These are phyloP conservation scores for Alternaria arbusti DNA, from an alignment of 2,329 filamentous ascomycete genomes.

Conservation along the genomic window DNA sequence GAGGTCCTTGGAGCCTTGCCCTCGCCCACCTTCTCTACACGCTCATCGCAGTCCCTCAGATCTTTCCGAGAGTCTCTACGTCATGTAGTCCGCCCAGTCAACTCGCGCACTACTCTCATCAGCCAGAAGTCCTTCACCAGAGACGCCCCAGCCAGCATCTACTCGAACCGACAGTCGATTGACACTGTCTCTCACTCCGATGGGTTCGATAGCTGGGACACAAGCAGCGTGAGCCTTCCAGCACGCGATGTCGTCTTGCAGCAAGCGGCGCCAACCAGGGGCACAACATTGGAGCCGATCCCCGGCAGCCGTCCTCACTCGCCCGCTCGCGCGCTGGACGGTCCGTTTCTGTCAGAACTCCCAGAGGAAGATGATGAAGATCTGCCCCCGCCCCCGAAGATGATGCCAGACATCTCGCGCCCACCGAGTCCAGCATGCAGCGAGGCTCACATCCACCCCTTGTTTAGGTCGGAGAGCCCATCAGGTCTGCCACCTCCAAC, in stretches of 20 bases:
- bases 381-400: conserved; percentile 41
- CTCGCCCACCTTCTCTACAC: conserved; percentile 45
- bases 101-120: conserved; percentile 46
- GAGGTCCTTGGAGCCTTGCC: conserved; percentile 29
- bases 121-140: conserved; percentile 39
- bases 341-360: conserved; percentile 47
- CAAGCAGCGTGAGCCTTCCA: conserved; percentile 69
- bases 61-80: conserved; percentile 49
- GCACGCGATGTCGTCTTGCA: conserved; percentile 58
- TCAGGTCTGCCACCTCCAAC: conserved; percentile 64
- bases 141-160: conserved; percentile 38
- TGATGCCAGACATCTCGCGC: conserved; percentile 42
- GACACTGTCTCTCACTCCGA: conserved; percentile 56
- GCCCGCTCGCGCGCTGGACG: conserved; percentile 66
- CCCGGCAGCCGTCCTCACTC: conserved; percentile 71
- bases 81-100: conserved; percentile 46
- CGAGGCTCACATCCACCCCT: conserved; percentile 77
- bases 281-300: conserved; percentile 72
- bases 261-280: conserved; percentile 46
- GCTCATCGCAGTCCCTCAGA: conserved; percentile 44
- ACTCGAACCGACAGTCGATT: conserved; percentile 43
- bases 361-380: conserved; percentile 35
- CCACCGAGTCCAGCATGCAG: conserved; percentile 51
- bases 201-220: conserved; percentile 78
- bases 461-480: conserved; percentile 76